phyloP scores from a whole-genome alignment of 768 basidiomycete genomes.

The Podaxis sp. region DNA sequence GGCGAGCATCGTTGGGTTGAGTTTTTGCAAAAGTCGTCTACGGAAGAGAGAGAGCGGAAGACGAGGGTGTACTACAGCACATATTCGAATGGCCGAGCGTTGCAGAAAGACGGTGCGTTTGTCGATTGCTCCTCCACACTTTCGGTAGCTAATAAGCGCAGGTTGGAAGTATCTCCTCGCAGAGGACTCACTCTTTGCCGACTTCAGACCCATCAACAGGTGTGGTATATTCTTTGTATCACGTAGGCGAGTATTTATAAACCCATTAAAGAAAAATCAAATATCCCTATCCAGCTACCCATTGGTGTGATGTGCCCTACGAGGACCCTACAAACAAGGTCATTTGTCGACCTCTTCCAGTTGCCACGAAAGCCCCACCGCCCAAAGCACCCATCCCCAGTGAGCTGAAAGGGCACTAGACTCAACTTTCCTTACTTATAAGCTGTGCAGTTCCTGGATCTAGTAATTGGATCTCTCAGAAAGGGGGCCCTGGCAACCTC shows the following conservation, averaged over 20 bases:
- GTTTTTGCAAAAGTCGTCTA: slow-evolving; percentile 39
- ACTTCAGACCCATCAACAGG: slow-evolving; percentile 31
- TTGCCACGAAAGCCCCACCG: slow-evolving; percentile 12
- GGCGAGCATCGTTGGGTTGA: slow-evolving; percentile 53
- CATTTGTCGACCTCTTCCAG: slow-evolving; percentile 18
- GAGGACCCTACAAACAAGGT: slow-evolving; percentile 19
- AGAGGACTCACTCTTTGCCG: slow-evolving; percentile 41
- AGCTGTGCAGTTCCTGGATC: slow-evolving; percentile 2
- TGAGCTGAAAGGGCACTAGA: not conserved
- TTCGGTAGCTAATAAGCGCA: slow-evolving; percentile 18
- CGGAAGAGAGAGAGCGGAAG: slow-evolving; percentile 35
- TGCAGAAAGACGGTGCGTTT: slow-evolving; percentile 49
- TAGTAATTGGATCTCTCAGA: slow-evolving; percentile 4
- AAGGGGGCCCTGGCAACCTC: not conserved
- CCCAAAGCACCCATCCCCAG: slow-evolving; percentile 1
- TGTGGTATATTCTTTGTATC: slow-evolving; percentile 25
- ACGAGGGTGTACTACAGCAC: slow-evolving; percentile 44
- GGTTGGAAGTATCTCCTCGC: slow-evolving; percentile 53
- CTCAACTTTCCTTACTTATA: too few species aligned
- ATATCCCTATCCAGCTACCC: slow-evolving; percentile 17
- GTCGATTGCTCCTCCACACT: not conserved
- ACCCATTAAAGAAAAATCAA: slow-evolving; percentile 12
- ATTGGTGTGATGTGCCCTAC: slow-evolving; percentile 15
- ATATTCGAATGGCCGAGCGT: slow-evolving; percentile 40
- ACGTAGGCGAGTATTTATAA: not conserved